Percentiles rank a stretch among this genome's conserved stretches.
Conservation (phyloP, 257 asterid species). For the Lavandula angustifolia region DNA sequence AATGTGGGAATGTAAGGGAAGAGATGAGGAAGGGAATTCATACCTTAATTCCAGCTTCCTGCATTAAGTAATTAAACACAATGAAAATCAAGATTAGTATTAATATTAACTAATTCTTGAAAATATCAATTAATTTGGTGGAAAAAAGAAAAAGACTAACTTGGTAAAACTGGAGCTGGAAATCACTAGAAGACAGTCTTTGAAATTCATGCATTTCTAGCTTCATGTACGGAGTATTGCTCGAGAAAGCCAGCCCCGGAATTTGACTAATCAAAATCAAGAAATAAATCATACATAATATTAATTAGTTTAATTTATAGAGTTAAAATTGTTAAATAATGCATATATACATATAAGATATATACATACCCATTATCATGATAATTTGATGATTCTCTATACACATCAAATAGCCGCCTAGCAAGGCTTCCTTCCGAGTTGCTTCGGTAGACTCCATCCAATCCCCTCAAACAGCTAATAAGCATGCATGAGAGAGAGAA, state of each 20-base stretch:
- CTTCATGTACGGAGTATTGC: constrained; percentile 55
- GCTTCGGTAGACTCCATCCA: constrained; percentile 53
- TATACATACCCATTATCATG: constrained; percentile 40
- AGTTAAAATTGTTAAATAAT: neutral
- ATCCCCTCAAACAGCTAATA: constrained; percentile 49
- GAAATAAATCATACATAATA: neutral
- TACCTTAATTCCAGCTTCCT: constrained; percentile 91
- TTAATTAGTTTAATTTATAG: neutral
- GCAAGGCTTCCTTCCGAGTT: constrained; percentile 50
- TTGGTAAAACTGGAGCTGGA: constrained; percentile 67
- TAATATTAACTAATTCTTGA: neutral
- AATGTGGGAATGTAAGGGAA: neutral
- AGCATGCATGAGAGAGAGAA: neutral
- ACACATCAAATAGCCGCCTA: constrained; percentile 48
- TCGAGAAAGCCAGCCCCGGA: constrained; percentile 73
- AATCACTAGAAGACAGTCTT: constrained; percentile 42
- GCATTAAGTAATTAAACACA: constrained; percentile 36
- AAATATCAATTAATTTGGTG: neutral
- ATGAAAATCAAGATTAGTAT: neutral
- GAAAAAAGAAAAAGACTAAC: constrained; percentile 26
- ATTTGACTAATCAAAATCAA: constrained; percentile 25
- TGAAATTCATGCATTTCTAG: constrained; percentile 47
- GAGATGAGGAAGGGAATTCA: neutral
- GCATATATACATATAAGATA: neutral
- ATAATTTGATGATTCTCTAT: constrained; percentile 37